A percentile compares a stretch with the other conserved stretches of the same genome.
phyloP scores from a whole-genome alignment of 2,329 filamentous ascomycete species.

The Xylariaceae sp. region DNA sequence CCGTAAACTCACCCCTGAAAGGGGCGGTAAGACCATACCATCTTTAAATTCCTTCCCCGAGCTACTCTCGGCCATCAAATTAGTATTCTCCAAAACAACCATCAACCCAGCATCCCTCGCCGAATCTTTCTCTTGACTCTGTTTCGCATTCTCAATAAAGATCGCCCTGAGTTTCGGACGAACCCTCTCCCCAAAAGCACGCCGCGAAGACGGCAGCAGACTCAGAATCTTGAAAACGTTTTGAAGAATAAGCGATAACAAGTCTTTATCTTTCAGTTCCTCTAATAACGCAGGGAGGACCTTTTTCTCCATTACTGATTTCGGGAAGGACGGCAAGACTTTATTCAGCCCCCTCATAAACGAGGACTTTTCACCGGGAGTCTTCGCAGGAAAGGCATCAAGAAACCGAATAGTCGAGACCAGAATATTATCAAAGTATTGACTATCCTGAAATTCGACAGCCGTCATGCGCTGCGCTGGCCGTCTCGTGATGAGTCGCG shows the following conservation, averaged over 20 bases:
- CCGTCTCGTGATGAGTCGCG: slow-evolving; percentile 77
- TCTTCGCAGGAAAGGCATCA: slow-evolving; percentile 87
- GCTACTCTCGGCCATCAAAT: slow-evolving; percentile 70
- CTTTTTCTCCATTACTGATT: slow-evolving; percentile 91
- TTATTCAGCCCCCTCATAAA: slow-evolving; percentile 86
- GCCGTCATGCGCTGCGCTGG: slow-evolving; percentile 84
- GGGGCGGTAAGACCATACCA: slow-evolving; percentile 41
- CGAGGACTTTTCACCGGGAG: slow-evolving; percentile 79
- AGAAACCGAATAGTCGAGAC: slow-evolving; percentile 95
- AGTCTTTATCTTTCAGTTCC: slow-evolving; percentile 86
- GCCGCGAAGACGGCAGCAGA: slow-evolving; percentile 67
- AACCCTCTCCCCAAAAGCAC: slow-evolving; percentile 77
- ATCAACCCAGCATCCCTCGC: slow-evolving; percentile 85
- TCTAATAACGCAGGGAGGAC: slow-evolving; percentile 82
- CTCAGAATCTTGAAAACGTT: slow-evolving; percentile 89
- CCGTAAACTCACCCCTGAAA: not conserved
- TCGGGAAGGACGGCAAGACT: slow-evolving; percentile 86
- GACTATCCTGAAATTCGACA: slow-evolving; percentile 86
- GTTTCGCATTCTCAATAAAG: slow-evolving; percentile 60
- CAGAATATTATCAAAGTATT: slow-evolving; percentile 94
- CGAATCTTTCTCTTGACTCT: slow-evolving; percentile 67
- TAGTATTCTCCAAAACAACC: slow-evolving; percentile 81
- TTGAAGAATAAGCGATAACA: slow-evolving; percentile 77
- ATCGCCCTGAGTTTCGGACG: slow-evolving; percentile 79
- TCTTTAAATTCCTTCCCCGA: slow-evolving; percentile 93